Evolutionary conservation across 768 basidiomycete species (phyloP).

Genomic region (Hericium erinaceus): DNA sequence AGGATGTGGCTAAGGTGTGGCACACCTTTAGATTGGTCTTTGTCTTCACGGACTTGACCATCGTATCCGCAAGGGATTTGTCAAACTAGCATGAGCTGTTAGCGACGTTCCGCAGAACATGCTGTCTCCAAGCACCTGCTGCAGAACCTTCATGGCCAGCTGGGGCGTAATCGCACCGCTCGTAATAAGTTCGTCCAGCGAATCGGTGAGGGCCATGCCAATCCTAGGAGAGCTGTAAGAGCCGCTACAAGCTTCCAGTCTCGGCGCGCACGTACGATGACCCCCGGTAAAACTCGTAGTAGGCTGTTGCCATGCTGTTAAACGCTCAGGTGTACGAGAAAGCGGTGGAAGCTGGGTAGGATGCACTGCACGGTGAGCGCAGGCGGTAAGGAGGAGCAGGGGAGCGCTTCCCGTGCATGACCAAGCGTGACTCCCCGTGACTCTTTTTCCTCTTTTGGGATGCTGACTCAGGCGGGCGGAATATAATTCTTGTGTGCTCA

Average conservation of each 20-base stretch:
- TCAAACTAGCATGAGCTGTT: constrained; percentile 59
- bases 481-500: background rate
- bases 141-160: constrained; percentile 96
- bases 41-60: constrained; percentile 89
- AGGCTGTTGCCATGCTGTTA: constrained; percentile 60
- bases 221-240: constrained; percentile 45
- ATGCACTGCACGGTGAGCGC: background rate
- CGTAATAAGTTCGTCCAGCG: constrained; percentile 96
- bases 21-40: constrained; percentile 89
- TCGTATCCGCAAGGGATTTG: constrained; percentile 86
- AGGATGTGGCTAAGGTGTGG: constrained; percentile 1
- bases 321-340: background rate
- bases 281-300: constrained; percentile 90
- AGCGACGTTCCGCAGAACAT: background rate
- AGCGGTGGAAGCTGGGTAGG: background rate
- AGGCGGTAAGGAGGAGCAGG: background rate
- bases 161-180: constrained; percentile 95
- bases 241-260: constrained; percentile 3
- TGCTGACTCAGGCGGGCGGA: no score
- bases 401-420: background rate
- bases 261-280: constrained; percentile 58
- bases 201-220: constrained; percentile 95
- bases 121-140: constrained; percentile 54
- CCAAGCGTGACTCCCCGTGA: constrained; percentile 8
- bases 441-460: background rate